Evolutionary conservation across 805 yeast species (phyloP).

Genomic region (Starmerella powellii): DNA sequence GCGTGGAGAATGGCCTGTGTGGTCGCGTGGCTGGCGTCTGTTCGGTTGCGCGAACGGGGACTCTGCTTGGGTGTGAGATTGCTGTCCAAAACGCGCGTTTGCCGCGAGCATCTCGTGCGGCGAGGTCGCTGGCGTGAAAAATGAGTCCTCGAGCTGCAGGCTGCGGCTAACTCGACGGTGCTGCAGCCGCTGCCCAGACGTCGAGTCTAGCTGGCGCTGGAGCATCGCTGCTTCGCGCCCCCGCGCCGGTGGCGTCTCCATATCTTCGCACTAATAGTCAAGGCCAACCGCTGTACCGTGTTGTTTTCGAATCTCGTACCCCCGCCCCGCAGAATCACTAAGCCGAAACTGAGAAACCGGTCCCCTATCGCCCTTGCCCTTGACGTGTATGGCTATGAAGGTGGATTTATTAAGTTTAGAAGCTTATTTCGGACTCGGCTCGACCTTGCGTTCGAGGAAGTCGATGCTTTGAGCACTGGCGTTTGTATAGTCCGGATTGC

Average conservation of each 20-base stretch:
- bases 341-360: not conserved
- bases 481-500: too few relatives aligned
- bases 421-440: too few relatives aligned
- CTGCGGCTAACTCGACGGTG: conserved; percentile 18
- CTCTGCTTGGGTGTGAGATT: not conserved
- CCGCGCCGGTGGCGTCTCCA: conserved; percentile 20
- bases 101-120: conserved; percentile 4
- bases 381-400: too few relatives aligned
- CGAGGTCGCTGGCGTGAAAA: conserved; percentile 14
- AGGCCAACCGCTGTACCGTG: conserved; percentile 1
- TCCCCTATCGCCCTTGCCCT: too few relatives aligned
- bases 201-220: conserved; percentile 15
- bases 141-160: conserved; percentile 13
- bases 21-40: not conserved
- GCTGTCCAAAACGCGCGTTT: not conserved
- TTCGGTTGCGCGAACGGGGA: not conserved
- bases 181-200: conserved; percentile 16
- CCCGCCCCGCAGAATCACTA: conserved; percentile 8
- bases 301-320: conserved; percentile 8
- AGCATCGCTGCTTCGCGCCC: conserved; percentile 17
- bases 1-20: too few relatives aligned
- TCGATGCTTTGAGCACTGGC: too few relatives aligned
- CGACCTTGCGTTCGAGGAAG: too few relatives aligned
- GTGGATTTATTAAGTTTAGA: too few relatives aligned
- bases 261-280: not conserved